phyloP scores from a whole-genome alignment of 1,284 basidiomycete genomes.

The Trichosporon sp. region DNA sequence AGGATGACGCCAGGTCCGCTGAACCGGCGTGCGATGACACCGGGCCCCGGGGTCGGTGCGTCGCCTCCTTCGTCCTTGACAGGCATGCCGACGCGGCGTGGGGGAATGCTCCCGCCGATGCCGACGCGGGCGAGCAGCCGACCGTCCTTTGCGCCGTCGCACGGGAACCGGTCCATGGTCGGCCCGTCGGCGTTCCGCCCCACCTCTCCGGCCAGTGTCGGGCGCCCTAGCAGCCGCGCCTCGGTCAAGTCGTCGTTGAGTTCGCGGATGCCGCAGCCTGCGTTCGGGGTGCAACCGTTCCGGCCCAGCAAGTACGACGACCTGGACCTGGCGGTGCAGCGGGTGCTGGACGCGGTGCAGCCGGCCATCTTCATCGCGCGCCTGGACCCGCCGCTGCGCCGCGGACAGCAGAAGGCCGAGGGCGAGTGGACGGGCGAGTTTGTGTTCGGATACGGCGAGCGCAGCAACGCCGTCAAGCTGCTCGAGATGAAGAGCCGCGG shows the following conservation, averaged over 20 bases:
- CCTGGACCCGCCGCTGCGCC: slow-evolving; percentile 36
- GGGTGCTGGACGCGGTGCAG: slow-evolving; percentile 25
- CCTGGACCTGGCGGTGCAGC: slow-evolving; percentile 37
- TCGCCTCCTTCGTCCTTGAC: slow-evolving; percentile 31
- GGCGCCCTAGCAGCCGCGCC: slow-evolving; percentile 4
- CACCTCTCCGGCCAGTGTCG: slow-evolving; percentile 26
- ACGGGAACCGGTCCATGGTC: slow-evolving; percentile 18
- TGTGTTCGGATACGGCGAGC: slow-evolving; percentile 40
- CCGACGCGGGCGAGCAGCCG: background rate
- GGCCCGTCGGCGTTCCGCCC: slow-evolving; percentile 36
- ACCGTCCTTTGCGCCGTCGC: slow-evolving; percentile 4
- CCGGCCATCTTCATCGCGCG: slow-evolving; percentile 34
- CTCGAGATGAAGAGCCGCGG: slow-evolving; percentile 23
- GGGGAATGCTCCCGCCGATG: slow-evolving; percentile 22
- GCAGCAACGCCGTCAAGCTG: slow-evolving; percentile 32
- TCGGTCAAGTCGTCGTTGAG: slow-evolving; percentile 3
- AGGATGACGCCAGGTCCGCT: background rate
- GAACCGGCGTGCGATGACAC: background rate
- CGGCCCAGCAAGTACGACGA: slow-evolving; percentile 40
- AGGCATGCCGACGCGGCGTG: background rate
- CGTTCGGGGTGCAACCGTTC: slow-evolving; percentile 27
- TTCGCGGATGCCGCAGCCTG: slow-evolving; percentile 1
- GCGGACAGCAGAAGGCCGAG: slow-evolving; percentile 37
- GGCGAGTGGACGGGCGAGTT: slow-evolving; percentile 47
- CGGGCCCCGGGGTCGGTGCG: background rate